Conservation (phyloP, 2,329 filamentous ascomycete genomes). For the Fusarium annulatum region DNA sequence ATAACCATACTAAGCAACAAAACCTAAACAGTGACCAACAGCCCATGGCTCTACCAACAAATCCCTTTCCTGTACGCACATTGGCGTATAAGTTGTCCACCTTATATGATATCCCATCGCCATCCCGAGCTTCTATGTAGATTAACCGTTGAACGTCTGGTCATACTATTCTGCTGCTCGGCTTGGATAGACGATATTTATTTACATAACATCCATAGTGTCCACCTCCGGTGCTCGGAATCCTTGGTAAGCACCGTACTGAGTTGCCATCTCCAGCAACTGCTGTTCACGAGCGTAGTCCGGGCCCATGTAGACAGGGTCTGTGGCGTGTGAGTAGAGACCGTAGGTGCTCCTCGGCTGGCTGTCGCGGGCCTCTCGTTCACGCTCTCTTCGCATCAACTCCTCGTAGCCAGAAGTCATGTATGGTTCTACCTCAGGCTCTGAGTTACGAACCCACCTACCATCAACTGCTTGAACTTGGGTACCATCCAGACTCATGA, state of each 20-base stretch:
- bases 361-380: conserved; percentile 52
- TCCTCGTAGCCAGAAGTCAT: conserved; percentile 85
- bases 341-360: conserved; percentile 56
- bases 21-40: conserved; percentile 24
- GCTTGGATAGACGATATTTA: conserved; percentile 2
- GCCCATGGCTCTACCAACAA: conserved; percentile 2
- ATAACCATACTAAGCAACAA: conserved; percentile 23
- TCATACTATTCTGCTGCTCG: conserved; percentile 30
- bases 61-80: conserved; percentile 4
- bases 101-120: conserved; percentile 6
- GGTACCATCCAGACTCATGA: conserved; percentile 67
- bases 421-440: conserved; percentile 77
- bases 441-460: conserved; percentile 59
- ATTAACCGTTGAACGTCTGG: conserved; percentile 10
- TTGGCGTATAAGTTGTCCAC: neutral
- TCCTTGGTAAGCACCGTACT: conserved; percentile 72
- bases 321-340: conserved; percentile 68
- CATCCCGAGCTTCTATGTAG: conserved; percentile 17
- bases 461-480: conserved; percentile 64
- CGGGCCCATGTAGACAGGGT: conserved; percentile 72
- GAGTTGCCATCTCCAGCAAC: conserved; percentile 72
- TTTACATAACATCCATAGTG: conserved; percentile 60
- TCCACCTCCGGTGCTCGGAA: conserved; percentile 58
- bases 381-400: conserved; percentile 72
- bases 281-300: conserved; percentile 62